Conservation (phyloP, 768 basidiomycete genomes). For the Boletus rex-veris region DNA sequence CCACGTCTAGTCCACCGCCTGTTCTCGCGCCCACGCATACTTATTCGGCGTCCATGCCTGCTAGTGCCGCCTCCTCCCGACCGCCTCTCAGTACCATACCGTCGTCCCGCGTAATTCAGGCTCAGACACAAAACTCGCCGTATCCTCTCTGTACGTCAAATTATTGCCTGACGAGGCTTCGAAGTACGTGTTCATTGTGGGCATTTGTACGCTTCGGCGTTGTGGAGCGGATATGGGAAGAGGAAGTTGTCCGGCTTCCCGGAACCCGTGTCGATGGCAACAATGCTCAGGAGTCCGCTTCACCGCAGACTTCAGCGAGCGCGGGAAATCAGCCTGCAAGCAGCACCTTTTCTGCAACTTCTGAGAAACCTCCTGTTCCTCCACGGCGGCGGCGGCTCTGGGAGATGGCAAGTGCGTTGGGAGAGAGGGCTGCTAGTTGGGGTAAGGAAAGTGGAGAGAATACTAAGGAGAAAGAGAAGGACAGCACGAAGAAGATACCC, state of each 20-base stretch:
- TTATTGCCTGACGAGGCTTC: constrained; percentile 83
- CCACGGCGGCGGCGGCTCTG: constrained; percentile 62
- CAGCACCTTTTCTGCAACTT: not conserved
- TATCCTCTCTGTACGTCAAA: constrained; percentile 77
- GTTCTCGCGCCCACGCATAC: constrained; percentile 20
- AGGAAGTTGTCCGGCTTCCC: constrained; percentile 48
- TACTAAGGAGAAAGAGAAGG: constrained; percentile 34
- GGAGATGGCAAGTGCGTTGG: constrained; percentile 63
- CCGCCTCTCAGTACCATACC: constrained; percentile 33
- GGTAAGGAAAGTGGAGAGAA: constrained; percentile 34
- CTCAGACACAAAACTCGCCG: constrained; percentile 24
- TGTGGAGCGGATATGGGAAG: constrained; percentile 87
- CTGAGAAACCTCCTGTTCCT: constrained; percentile 58
- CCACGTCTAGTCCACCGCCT: constrained; percentile 23
- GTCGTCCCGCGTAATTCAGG: constrained; percentile 38
- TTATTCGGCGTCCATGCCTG: constrained; percentile 33
- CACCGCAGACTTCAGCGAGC: not conserved
- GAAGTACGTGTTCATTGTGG: constrained; percentile 89
- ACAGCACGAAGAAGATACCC: constrained; percentile 12
- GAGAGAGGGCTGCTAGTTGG: constrained; percentile 60
- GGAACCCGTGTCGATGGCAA: constrained; percentile 18
- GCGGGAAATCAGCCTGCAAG: constrained; percentile 2
- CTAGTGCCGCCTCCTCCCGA: constrained; percentile 22
- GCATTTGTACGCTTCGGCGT: constrained; percentile 79
- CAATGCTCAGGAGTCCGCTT: not conserved